Percentiles rank a stretch among this genome's conserved stretches.
phyloP scores from a whole-genome alignment of 140 eudicot species.

The Flaveria floridana region DNA sequence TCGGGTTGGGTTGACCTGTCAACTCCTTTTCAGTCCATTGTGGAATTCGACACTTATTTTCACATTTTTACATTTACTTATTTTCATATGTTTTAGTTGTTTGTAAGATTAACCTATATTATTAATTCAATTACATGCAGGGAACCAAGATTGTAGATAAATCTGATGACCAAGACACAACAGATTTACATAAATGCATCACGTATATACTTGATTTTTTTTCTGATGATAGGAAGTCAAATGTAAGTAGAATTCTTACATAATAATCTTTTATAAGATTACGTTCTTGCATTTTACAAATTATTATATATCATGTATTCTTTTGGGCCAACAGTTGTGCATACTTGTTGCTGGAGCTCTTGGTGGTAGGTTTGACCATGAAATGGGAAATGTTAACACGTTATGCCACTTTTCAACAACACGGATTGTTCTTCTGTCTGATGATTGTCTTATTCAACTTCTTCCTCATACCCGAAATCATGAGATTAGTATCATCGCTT shows the following conservation, averaged over 20 bases:
- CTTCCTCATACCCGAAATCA: slow-evolving; percentile 68
- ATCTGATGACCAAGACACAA: slow-evolving; percentile 92
- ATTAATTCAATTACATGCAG: slow-evolving; percentile 42
- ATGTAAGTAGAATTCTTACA: slow-evolving; percentile 49
- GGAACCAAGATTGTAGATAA: slow-evolving; percentile 72
- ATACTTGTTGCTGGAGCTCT: slow-evolving; percentile 95
- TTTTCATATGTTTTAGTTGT: neutral
- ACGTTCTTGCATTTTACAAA: neutral
- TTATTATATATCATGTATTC: neutral
- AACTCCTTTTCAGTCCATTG: neutral
- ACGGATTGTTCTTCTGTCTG: slow-evolving; percentile 69
- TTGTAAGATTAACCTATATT: neutral
- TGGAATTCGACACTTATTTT: neutral
- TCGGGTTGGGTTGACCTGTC: neutral
- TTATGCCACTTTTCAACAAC: slow-evolving; percentile 59
- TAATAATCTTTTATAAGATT: neutral
- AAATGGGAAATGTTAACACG: slow-evolving; percentile 84
- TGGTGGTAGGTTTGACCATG: slow-evolving; percentile 96
- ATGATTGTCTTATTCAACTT: slow-evolving; percentile 85
- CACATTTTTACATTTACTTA: neutral
- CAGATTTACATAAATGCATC: slow-evolving; percentile 87
- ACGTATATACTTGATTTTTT: slow-evolving; percentile 44
- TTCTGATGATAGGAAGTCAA: slow-evolving; percentile 44
- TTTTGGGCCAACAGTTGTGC: slow-evolving; percentile 50
- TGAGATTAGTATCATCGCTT: slow-evolving; percentile 55